These are phyloP conservation scores for Pilatotrama ljubarskyi DNA, from an alignment of 768 basidiomycete species.

Conservation along the genomic window DNA sequence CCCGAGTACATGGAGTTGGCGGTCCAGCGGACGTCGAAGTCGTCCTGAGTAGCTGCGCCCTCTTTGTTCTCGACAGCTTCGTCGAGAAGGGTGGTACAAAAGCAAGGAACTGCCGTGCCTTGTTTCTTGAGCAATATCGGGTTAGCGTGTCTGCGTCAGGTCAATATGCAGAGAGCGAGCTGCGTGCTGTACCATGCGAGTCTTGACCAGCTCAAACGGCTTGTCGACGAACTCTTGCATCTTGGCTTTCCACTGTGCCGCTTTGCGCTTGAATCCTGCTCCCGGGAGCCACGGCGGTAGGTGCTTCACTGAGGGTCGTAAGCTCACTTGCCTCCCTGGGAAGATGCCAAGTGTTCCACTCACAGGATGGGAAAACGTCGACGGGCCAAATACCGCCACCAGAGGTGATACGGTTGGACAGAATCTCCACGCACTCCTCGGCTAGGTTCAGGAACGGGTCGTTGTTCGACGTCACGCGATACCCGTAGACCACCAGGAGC, in stretches of 20 bases:
- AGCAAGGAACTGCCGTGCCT: constrained; percentile 41
- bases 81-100: constrained; percentile 55
- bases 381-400: constrained; percentile 48
- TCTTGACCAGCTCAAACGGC: constrained; percentile 60
- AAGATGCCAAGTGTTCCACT: constrained; percentile 30
- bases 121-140: constrained; percentile 28
- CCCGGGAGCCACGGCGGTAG: constrained; percentile 71
- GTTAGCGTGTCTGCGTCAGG: no score
- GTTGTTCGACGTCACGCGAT: constrained; percentile 42
- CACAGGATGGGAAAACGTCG: constrained; percentile 40
- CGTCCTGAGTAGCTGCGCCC: constrained; percentile 35
- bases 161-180: not conserved
- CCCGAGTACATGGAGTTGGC: constrained; percentile 80
- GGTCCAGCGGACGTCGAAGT: constrained; percentile 75
- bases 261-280: constrained; percentile 63
- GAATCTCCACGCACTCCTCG: constrained; percentile 42
- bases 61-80: constrained; percentile 35
- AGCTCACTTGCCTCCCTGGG: no score
- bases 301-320: constrained; percentile 41
- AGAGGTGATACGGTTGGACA: constrained; percentile 46
- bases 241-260: constrained; percentile 59
- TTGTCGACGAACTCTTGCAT: constrained; percentile 65
- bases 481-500: constrained; percentile 63
- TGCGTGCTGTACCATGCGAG: constrained; percentile 50
- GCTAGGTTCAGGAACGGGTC: constrained; percentile 45